phyloP scores from a whole-genome alignment of 208 protist species.

The Leishmania lainsoni region DNA sequence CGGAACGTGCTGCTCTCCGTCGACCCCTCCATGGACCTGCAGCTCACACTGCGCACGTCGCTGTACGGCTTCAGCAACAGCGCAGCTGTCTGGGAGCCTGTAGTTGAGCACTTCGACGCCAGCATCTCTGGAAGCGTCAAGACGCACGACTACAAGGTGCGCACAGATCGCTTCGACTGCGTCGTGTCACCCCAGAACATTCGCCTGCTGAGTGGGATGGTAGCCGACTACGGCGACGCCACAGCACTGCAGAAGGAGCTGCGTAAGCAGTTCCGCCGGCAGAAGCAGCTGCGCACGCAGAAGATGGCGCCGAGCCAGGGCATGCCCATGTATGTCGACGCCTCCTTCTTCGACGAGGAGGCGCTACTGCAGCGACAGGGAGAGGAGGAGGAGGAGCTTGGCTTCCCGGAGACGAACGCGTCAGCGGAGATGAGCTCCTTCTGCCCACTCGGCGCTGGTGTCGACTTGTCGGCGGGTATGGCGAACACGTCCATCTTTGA shows the following conservation, averaged over 20 bases:
- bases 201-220: conserved; percentile 47
- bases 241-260: conserved; percentile 61
- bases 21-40: conserved; percentile 55
- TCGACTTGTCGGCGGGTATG: conserved; percentile 12
- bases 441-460: conserved; percentile 14
- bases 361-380: conserved; percentile 12
- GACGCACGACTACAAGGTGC: conserved; percentile 59
- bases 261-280: conserved; percentile 51
- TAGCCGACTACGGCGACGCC: conserved; percentile 53
- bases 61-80: conserved; percentile 75
- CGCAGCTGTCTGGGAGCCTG: conserved; percentile 83
- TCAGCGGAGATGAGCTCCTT: conserved; percentile 11
- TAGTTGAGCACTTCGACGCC: conserved; percentile 69
- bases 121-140: conserved; percentile 52
- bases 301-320: conserved; percentile 33
- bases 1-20: conserved; percentile 45
- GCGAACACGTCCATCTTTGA: conserved; percentile 36
- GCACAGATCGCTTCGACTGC: conserved; percentile 67
- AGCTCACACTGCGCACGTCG: conserved; percentile 46
- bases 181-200: conserved; percentile 81
- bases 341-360: conserved; percentile 26
- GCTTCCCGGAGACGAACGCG: not conserved
- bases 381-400: conserved; percentile 29
- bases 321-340: conserved; percentile 38
- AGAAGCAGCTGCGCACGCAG: conserved; percentile 35